phyloP scores from a whole-genome alignment of 2,329 filamentous ascomycete species.

The Coleophoma crateriformis region DNA sequence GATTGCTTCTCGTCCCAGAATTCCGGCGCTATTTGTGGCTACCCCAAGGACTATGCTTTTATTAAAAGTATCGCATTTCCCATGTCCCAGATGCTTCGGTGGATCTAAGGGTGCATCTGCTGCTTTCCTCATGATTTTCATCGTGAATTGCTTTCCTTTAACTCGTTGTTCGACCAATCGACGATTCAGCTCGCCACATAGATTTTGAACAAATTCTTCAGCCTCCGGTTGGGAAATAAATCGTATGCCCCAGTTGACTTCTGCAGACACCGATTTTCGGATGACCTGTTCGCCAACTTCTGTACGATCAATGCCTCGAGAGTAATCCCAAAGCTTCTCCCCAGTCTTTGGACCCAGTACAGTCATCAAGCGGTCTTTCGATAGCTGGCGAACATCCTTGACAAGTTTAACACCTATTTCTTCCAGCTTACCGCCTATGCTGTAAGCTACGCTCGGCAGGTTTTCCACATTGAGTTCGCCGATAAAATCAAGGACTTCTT shows the following conservation, averaged over 20 bases:
- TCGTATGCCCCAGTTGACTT: constrained; percentile 97
- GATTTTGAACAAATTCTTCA: constrained; percentile 81
- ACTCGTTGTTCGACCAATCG: constrained; percentile 78
- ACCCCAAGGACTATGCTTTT: constrained; percentile 81
- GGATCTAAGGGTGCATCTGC: constrained; percentile 85
- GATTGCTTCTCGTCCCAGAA: constrained; percentile 77
- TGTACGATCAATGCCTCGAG: constrained; percentile 77
- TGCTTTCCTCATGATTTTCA: constrained; percentile 91
- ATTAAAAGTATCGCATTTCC: constrained; percentile 90
- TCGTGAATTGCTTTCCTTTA: constrained; percentile 80
- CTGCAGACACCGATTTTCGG: constrained; percentile 91
- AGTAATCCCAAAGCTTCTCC: constrained; percentile 83
- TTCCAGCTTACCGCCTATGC: constrained; percentile 81
- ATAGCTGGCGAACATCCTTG: constrained; percentile 72
- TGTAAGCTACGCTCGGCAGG: constrained; percentile 88
- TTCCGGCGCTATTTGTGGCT: constrained; percentile 68
- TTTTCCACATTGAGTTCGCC: constrained; percentile 72
- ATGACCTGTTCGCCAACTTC: constrained; percentile 83
- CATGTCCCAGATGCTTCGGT: constrained; percentile 88
- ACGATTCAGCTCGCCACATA: constrained; percentile 80
- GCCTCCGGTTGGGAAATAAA: constrained; percentile 91
- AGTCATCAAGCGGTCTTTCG: constrained; percentile 69
- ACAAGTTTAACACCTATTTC: constrained; percentile 79
- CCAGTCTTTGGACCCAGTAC: constrained; percentile 87
- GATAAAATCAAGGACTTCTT: constrained; percentile 72